Evolutionary conservation across 257 asterid species (phyloP), one percentile per base, ranked within the genome.

Genomic region (Gardenia jasminoides): DNA sequence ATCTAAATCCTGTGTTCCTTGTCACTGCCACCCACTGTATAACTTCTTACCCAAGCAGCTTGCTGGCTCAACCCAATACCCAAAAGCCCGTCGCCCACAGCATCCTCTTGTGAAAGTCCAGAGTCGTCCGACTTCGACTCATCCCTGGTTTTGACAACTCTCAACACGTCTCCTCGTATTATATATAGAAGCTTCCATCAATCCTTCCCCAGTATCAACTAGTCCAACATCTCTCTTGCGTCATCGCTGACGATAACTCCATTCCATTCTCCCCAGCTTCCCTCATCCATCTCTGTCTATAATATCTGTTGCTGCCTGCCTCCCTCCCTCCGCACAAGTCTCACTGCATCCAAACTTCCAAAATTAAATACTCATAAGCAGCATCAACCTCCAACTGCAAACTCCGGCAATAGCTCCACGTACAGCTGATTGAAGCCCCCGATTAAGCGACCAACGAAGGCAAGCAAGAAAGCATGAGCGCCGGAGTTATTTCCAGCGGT

Each of bases 401-500:
- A n/a, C n/a, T n/a, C n/a, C n/a, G n/a, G n/a, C n/a, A n/a, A n/a
- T n/a, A n/a, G n/a, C n/a, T n/a, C n/a, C n/a, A n/a, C n/a, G n/a
- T n/a, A n/a, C n/a, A n/a, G n/a, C n/a, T 56, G n/a, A 4, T 20
- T 20, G 26, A 56, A 56, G 28, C 28, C 28, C 16, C 0, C 22
- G 19, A 52, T 13, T 15, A 1, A 50, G 19, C 22, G 10, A 22
- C 4, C n/a, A 28, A 26, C 33, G 9, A 11, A 30, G 12, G 43
- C 8, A 43, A 28, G 43, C 8, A 43, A 24, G 39, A 20, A 10
- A 43, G 4, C 41, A 75, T 79, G 82, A 79, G 52, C 50, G 58
- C 82, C 67, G 72, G 72, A 62, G 41, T 64, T 11, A 47, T 79
- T 16, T 50, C 73, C 20, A 39, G 82, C 31, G 41, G 62, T 2